Evolutionary conservation across 2,329 filamentous ascomycete genomes (phyloP), one percentile per base, ranked within the genome.

Genomic region (Cyphellophora europaea): DNA sequence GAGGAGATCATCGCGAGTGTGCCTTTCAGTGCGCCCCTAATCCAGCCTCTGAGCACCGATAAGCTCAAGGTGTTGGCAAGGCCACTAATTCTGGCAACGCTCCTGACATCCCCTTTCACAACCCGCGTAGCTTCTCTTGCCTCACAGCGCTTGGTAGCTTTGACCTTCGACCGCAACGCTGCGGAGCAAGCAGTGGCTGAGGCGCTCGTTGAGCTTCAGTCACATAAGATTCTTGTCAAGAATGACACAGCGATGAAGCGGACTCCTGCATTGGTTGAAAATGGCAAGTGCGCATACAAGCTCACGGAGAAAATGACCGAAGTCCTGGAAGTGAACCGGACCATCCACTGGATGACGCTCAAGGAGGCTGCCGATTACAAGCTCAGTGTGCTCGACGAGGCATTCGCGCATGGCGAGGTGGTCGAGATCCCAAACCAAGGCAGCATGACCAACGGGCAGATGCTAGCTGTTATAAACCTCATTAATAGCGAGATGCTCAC

Each of bases 311-410:
- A 51, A 14, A 64, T 68, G 47, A 40, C 61, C 2, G 38, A 52
- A 8, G 49, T 52, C 1, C 43, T 65, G n/a, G 57, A 60, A 31
- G 57, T 62, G 28, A 55, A 54, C 27, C 57, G 63, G 8, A 49
- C 53, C 5, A 54, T 67, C 28, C 59, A 62, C 33, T 43, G 52
- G 11, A 47, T 47, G 0, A 59, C 66, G 33, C 52, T 68, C 15
- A 56, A 52, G 12, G 52, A 53, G 6, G 65, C 66, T 1, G 44
- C 53, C 3, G 40, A 45, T 5, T 69, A 62, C 55, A 70, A 70
- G 42, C 47, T 49, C 3, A 44, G 53, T 0, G 48, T 56, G 6
- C 52, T 70, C 11, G 66, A 70, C 40, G 38, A 48, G 0, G 51
- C 53, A 4, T 53, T 70, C 19, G 46, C 43, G 15, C 36, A 40